Conservation (phyloP, 225 moss, liverwort and hornwort species). For the Climacium dendroides region DNA sequence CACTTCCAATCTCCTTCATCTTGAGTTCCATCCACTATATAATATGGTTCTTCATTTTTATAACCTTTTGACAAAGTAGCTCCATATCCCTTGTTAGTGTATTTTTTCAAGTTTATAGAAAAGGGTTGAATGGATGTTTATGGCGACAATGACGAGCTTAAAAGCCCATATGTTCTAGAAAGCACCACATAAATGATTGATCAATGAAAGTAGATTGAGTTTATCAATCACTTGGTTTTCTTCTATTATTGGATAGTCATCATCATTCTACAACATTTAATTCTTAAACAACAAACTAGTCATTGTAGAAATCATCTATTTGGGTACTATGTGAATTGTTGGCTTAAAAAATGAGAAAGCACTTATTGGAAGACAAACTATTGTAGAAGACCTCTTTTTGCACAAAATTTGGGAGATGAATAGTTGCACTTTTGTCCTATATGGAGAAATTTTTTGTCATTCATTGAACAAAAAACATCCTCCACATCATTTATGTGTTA, state of each 20-base stretch:
- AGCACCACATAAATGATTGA: neutral
- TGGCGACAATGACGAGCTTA: neutral
- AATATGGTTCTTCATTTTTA: neutral
- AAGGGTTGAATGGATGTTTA: neutral
- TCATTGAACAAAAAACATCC: too few species aligned
- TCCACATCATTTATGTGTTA: too few species aligned
- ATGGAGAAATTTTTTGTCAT: too few species aligned
- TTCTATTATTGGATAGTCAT: too few species aligned
- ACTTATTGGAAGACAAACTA: too few species aligned
- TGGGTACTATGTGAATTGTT: too few species aligned
- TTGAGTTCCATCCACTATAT: neutral
- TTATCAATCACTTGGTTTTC: neutral
- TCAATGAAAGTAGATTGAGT: rapidly evolving
- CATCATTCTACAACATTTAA: rapidly evolving
- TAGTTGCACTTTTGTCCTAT: too few species aligned
- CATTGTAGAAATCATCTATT: too few species aligned
- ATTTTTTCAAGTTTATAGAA: neutral
- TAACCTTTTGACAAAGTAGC: neutral
- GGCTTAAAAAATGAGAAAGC: too few species aligned
- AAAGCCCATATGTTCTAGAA: neutral
- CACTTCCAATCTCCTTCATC: neutral
- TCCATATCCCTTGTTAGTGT: neutral
- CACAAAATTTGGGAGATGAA: too few species aligned
- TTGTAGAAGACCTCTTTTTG: too few species aligned
- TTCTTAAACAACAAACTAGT: too few species aligned